These are phyloP conservation scores for Eutrema salsugineum DNA, from an alignment of 441 rosid species.

Conservation along the genomic window DNA sequence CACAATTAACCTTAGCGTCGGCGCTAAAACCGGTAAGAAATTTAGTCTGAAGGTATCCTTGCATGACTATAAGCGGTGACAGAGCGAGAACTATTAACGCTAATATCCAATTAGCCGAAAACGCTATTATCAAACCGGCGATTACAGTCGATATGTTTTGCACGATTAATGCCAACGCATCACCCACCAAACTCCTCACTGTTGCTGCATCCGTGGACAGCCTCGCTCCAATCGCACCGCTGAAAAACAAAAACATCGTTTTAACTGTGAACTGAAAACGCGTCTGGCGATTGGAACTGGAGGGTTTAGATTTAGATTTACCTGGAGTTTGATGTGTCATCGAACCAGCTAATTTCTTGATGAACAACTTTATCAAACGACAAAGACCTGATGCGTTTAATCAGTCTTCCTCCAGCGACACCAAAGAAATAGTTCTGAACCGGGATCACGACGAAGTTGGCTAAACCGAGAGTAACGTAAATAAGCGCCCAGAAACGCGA, in stretches of 20 bases:
- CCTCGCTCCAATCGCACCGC: slow-evolving; percentile 72
- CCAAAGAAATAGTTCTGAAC: slow-evolving; percentile 55
- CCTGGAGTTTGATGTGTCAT: slow-evolving; percentile 58
- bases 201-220: slow-evolving; percentile 64
- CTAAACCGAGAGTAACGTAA: slow-evolving; percentile 33
- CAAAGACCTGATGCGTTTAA: slow-evolving; percentile 48
- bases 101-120: slow-evolving; percentile 61
- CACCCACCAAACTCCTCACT: slow-evolving; percentile 57
- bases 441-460: slow-evolving; percentile 32
- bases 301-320: background rate
- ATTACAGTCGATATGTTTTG: slow-evolving; percentile 49
- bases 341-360: slow-evolving; percentile 80
- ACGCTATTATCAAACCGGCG: slow-evolving; percentile 59
- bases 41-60: slow-evolving; percentile 47
- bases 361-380: slow-evolving; percentile 70
- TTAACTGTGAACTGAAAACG: background rate
- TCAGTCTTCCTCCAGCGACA: slow-evolving; percentile 55
- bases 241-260: slow-evolving; percentile 9
- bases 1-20: slow-evolving; percentile 50
- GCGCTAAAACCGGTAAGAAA: slow-evolving; percentile 64
- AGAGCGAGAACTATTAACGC: slow-evolving; percentile 46
- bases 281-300: background rate
- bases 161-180: slow-evolving; percentile 50
- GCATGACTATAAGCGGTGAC: slow-evolving; percentile 46
- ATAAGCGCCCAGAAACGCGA: slow-evolving; percentile 49